Percentiles rank a stretch among this genome's conserved stretches.
phyloP scores from a whole-genome alignment of 2,329 filamentous ascomycete genomes.

The Anisogramma anomala region DNA sequence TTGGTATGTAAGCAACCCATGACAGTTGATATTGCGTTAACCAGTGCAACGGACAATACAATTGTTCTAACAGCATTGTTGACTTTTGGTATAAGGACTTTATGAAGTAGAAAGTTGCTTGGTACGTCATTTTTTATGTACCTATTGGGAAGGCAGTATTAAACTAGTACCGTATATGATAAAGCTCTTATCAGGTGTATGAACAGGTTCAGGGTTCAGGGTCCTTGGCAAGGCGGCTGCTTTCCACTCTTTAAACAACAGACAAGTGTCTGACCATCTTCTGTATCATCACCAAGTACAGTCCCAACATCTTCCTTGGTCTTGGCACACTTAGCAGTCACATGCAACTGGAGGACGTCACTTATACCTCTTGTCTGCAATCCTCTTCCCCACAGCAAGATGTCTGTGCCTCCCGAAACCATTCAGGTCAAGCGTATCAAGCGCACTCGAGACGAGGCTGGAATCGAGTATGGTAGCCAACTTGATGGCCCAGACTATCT shows the following conservation, averaged over 20 bases:
- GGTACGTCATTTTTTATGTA: background rate
- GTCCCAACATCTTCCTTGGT: too few species aligned
- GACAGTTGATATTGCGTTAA: too few species aligned
- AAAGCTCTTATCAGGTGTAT: background rate
- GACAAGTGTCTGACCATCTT: too few species aligned
- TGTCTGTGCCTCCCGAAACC: conserved; percentile 47
- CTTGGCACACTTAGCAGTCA: too few species aligned
- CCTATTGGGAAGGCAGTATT: background rate
- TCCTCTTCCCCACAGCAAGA: conserved; percentile 18
- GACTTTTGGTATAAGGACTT: too few species aligned
- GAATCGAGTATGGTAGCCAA: conserved; percentile 15
- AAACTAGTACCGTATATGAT: background rate
- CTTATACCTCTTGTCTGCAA: too few species aligned
- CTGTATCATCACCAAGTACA: too few species aligned
- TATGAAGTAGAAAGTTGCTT: background rate
- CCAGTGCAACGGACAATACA: too few species aligned
- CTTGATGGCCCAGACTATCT: conserved; percentile 39
- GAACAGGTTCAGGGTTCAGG: background rate
- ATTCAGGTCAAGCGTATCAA: conserved; percentile 42
- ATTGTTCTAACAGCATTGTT: too few species aligned
- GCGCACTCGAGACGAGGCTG: conserved; percentile 26
- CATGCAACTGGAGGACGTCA: too few species aligned
- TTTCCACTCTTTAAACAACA: background rate
- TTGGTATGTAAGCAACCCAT: too few species aligned
- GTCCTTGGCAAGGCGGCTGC: background rate